phyloP scores from a whole-genome alignment of 768 basidiomycete genomes.

The Boletus insuetus region DNA sequence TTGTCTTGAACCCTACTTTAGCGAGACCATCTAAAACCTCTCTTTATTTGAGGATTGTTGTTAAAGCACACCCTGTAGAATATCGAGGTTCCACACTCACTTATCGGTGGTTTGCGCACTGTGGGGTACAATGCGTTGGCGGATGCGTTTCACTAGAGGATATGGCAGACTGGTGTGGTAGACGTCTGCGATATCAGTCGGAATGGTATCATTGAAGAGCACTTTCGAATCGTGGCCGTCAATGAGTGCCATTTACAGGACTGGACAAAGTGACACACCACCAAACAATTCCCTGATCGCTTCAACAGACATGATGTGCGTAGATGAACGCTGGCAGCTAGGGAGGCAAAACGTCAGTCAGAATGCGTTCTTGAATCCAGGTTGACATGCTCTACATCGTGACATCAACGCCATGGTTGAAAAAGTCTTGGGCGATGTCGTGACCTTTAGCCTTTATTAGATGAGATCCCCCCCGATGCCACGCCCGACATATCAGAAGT shows the following conservation, averaged over 20 bases:
- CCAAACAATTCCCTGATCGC: neutral
- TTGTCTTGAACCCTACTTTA: constrained; percentile 37
- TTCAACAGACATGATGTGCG: neutral
- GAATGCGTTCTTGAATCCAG: neutral
- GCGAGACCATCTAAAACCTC: constrained; percentile 36
- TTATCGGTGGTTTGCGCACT: constrained; percentile 25
- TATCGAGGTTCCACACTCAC: constrained; percentile 7
- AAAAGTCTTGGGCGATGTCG: constrained; percentile 39
- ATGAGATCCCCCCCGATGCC: neutral
- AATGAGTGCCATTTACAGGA: neutral
- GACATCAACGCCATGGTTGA: constrained; percentile 28
- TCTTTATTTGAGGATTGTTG: constrained; percentile 16
- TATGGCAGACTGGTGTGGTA: constrained; percentile 17
- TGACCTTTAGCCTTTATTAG: constrained; percentile 25
- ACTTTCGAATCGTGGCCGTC: neutral
- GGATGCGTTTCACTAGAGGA: constrained; percentile 11
- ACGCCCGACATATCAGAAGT: constrained; percentile 45
- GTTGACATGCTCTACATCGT: constrained; percentile 19
- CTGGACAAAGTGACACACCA: neutral
- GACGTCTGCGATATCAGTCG: constrained; percentile 22
- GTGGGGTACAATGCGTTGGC: constrained; percentile 18
- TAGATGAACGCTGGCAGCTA: constrained; percentile 2
- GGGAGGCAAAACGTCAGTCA: neutral
- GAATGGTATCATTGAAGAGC: constrained; percentile 2
- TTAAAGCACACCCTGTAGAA: neutral